A percentile compares a stretch with the other conserved stretches of the same genome.
phyloP scores from a whole-genome alignment of 768 basidiomycete species.

The Mycena venus region DNA sequence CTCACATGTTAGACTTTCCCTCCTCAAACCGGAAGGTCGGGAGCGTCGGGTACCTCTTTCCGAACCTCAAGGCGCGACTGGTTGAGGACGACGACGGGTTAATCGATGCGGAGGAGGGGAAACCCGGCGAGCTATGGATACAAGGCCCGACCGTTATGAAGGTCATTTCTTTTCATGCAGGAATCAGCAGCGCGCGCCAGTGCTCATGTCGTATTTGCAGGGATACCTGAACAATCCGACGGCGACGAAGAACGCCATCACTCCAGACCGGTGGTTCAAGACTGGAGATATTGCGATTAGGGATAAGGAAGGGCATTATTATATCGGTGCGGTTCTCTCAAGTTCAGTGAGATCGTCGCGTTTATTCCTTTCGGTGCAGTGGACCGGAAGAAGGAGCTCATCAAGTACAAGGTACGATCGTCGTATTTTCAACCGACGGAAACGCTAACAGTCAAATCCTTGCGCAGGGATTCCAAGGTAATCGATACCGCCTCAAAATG shows the following conservation, averaged over 20 bases:
- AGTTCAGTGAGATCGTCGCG: background rate
- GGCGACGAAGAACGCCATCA: slow-evolving; percentile 70
- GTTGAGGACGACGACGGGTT: slow-evolving; percentile 61
- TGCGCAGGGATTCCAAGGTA: slow-evolving; percentile 28
- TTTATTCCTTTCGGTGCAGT: background rate
- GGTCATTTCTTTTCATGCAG: slow-evolving; percentile 38
- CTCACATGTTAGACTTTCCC: slow-evolving; percentile 56
- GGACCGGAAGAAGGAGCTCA: slow-evolving; percentile 70
- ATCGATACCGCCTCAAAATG: background rate
- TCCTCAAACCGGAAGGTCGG: slow-evolving; percentile 57
- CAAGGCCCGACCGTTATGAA: slow-evolving; percentile 77
- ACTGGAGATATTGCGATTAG: slow-evolving; percentile 75
- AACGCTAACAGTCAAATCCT: background rate
- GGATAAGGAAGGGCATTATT: slow-evolving; percentile 71
- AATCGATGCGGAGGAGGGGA: slow-evolving; percentile 52
- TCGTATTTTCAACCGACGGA: background rate
- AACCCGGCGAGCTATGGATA: slow-evolving; percentile 78
- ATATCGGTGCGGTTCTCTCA: slow-evolving; percentile 43
- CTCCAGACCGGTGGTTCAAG: slow-evolving; percentile 76
- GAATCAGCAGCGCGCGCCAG: no score
- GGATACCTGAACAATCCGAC: slow-evolving; percentile 73
- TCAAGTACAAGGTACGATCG: slow-evolving; percentile 65
- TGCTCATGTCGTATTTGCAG: slow-evolving; percentile 37
- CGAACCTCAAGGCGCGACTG: slow-evolving; percentile 73
- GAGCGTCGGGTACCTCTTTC: slow-evolving; percentile 67